Conservation (phyloP, 2,329 filamentous ascomycete species). For the Aspergillus caelatus region DNA sequence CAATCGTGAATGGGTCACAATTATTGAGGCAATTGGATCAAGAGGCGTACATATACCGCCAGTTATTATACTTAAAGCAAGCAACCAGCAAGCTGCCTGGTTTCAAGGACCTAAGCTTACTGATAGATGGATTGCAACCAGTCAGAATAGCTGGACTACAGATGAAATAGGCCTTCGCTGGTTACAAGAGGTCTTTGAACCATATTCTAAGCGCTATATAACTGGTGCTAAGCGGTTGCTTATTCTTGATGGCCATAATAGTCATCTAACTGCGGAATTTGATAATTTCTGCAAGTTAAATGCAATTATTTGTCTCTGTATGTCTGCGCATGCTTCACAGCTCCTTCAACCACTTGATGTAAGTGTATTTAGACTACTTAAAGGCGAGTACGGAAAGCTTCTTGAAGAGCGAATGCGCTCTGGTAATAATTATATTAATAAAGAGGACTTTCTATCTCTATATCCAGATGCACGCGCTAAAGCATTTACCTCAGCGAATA, state of each 20-base stretch:
- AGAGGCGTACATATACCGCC: neutral
- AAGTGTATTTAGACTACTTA: neutral
- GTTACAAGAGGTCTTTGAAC: neutral
- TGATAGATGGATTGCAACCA: neutral
- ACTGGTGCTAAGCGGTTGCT: neutral
- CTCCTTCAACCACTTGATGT: neutral
- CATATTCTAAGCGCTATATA: neutral
- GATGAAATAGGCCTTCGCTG: neutral
- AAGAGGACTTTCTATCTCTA: slow-evolving; percentile 7
- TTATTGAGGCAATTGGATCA: too few species aligned
- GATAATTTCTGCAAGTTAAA: neutral
- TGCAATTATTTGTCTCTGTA: neutral
- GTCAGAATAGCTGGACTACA: neutral
- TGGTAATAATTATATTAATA: neutral
- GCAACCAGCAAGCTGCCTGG: neutral
- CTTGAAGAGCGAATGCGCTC: neutral
- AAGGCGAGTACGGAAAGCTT: neutral
- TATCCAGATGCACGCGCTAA: slow-evolving; percentile 4
- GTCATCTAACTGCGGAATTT: slow-evolving; percentile 8
- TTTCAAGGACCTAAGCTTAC: neutral
- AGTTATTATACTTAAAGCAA: neutral
- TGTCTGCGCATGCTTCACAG: neutral
- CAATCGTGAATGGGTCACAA: too few species aligned
- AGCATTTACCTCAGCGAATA: slow-evolving; percentile 10
- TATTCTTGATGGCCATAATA: slow-evolving; percentile 8